Conservation (phyloP, 176 grass and related monocot species). For the Zoysia japonica region DNA sequence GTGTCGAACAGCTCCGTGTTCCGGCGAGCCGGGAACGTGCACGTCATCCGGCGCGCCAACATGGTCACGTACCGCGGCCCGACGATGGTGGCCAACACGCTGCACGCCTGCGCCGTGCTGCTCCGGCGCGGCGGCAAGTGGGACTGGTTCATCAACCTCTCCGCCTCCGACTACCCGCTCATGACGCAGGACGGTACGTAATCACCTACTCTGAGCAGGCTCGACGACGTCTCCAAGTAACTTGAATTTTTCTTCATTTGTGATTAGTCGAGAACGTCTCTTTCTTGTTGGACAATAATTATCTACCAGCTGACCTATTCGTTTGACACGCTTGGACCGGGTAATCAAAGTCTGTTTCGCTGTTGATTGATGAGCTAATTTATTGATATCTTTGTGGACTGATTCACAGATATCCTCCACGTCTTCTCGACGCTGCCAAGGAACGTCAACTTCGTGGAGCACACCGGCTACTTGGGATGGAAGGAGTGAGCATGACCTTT, state of each 20-base stretch:
- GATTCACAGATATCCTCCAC: slow-evolving; percentile 62
- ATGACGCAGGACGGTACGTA: slow-evolving; percentile 78
- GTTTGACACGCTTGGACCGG: neutral
- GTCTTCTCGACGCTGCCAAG: slow-evolving; percentile 64
- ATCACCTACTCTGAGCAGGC: no score
- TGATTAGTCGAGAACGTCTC: no score
- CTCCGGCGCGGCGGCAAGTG: slow-evolving; percentile 64
- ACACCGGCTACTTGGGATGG: slow-evolving; percentile 82
- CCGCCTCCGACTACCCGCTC: slow-evolving; percentile 90
- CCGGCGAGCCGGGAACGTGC: slow-evolving; percentile 62
- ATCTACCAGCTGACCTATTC: neutral
- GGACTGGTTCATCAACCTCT: slow-evolving; percentile 99
- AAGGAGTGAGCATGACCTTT: slow-evolving; percentile 59
- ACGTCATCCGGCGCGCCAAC: slow-evolving; percentile 75
- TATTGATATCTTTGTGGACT: neutral
- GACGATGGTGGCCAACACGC: slow-evolving; percentile 93
- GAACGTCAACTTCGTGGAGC: slow-evolving; percentile 86
- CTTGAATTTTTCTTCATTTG: neutral
- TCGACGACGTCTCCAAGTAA: neutral
- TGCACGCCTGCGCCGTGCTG: slow-evolving; percentile 86
- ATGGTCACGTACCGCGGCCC: slow-evolving; percentile 89
- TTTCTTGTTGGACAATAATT: no score
- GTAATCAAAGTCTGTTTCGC: neutral
- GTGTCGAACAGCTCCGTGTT: slow-evolving; percentile 54
- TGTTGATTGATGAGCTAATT: neutral